Percentiles rank a stretch among this genome's conserved stretches.
These are phyloP conservation scores for Balansia obtecta DNA, from an alignment of 2,329 filamentous ascomycete genomes.

Conservation along the genomic window DNA sequence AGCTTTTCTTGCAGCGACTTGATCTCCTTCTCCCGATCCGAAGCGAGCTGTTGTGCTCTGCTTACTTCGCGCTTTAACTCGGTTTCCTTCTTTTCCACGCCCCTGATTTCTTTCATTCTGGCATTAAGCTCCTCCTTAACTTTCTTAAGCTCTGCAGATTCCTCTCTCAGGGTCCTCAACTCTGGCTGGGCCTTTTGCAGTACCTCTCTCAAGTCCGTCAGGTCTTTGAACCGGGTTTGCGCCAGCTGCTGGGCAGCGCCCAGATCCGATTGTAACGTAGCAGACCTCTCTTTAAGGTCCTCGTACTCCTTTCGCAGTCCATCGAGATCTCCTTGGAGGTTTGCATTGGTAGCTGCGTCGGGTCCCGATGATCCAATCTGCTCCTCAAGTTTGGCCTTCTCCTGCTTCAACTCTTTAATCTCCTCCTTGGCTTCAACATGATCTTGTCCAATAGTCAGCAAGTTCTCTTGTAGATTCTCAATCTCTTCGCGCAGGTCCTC, in stretches of 20 bases:
- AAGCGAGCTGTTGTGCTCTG: slow-evolving; percentile 53
- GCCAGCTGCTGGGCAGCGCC: slow-evolving; percentile 78
- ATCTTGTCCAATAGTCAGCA: slow-evolving; percentile 68
- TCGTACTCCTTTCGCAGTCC: slow-evolving; percentile 43
- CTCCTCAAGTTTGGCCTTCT: slow-evolving; percentile 54
- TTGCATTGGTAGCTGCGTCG: slow-evolving; percentile 32
- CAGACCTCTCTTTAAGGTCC: slow-evolving; percentile 56
- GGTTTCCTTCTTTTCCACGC: slow-evolving; percentile 71
- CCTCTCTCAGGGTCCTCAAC: slow-evolving; percentile 63
- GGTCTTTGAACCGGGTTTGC: slow-evolving; percentile 75
- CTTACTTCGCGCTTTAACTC: slow-evolving; percentile 66
- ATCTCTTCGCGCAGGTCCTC: slow-evolving; percentile 77
- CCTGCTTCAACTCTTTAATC: slow-evolving; percentile 55
- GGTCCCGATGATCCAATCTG: slow-evolving; percentile 31
- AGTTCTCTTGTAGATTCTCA: slow-evolving; percentile 66
- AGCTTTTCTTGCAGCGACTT: slow-evolving; percentile 68
- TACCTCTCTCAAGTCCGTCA: slow-evolving; percentile 67
- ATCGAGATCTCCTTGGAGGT: slow-evolving; percentile 49
- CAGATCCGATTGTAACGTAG: slow-evolving; percentile 67
- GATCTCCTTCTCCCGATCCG: slow-evolving; percentile 68
- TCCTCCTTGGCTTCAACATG: slow-evolving; percentile 74
- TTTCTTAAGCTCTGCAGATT: slow-evolving; percentile 61
- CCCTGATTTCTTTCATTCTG: slow-evolving; percentile 49
- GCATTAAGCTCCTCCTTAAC: slow-evolving; percentile 60
- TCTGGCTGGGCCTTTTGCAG: slow-evolving; percentile 81